phyloP scores from a whole-genome alignment of 306 rosid genomes.

The Castanea crenata region DNA sequence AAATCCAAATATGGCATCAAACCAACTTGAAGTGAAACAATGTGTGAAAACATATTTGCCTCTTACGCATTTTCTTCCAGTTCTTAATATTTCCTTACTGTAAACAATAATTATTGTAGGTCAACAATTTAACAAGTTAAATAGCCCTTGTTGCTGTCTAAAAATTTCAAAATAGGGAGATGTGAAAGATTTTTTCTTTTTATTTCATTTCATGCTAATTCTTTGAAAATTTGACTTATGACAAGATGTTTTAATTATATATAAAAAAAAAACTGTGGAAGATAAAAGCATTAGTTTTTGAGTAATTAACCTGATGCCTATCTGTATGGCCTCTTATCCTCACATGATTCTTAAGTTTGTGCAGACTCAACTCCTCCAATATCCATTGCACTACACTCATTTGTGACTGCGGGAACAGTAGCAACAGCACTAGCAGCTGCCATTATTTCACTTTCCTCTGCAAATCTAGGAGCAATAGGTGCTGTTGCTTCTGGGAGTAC shows the following conservation, averaged over 20 bases:
- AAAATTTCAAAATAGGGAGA: too few relatives aligned
- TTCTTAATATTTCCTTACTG: background rate
- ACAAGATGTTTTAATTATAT: too few relatives aligned
- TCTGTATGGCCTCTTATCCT: background rate
- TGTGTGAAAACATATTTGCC: slow-evolving; percentile 36
- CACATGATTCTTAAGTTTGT: background rate
- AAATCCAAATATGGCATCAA: slow-evolving; percentile 65
- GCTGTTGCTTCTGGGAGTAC: slow-evolving; percentile 42
- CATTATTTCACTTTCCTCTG: slow-evolving; percentile 43
- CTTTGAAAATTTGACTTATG: too few relatives aligned
- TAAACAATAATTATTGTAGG: background rate
- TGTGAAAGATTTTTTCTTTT: too few relatives aligned
- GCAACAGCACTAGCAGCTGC: slow-evolving; percentile 54
- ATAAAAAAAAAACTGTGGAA: background rate
- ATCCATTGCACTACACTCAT: slow-evolving; percentile 49
- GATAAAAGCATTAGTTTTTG: background rate
- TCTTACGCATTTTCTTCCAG: slow-evolving; percentile 10
- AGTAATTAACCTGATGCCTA: background rate
- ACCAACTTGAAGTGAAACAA: slow-evolving; percentile 52
- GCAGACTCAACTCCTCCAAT: slow-evolving; percentile 51
- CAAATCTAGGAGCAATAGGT: slow-evolving; percentile 59
- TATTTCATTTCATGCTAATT: too few relatives aligned
- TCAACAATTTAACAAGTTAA: background rate
- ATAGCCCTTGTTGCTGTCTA: background rate
- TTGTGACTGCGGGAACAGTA: slow-evolving; percentile 57